A percentile compares a stretch with the other conserved stretches of the same genome.
Conservation (phyloP, 176 grass and related monocot species). For the Aegilops sharonensis region DNA sequence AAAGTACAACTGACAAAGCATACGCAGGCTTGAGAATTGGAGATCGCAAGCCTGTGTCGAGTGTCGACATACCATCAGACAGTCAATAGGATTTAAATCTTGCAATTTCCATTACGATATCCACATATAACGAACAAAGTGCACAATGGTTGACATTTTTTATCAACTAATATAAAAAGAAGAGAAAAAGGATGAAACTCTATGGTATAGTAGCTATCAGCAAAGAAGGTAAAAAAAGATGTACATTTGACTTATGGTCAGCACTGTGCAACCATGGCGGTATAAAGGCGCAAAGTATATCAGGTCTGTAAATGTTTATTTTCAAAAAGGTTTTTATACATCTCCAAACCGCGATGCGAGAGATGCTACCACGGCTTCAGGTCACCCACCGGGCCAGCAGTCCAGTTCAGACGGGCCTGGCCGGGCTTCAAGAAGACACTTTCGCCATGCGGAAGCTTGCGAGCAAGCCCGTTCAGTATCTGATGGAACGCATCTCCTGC, state of each 20-base stretch:
- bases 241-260: conserved; percentile 75
- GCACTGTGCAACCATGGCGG: conserved; percentile 41
- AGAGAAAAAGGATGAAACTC: conserved; percentile 17
- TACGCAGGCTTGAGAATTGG: not conserved
- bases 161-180: conserved; percentile 27
- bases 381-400: conserved; percentile 64
- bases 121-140: conserved; percentile 30
- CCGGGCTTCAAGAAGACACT: conserved; percentile 68
- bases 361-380: conserved; percentile 78
- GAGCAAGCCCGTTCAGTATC: conserved; percentile 77
- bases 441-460: conserved; percentile 75
- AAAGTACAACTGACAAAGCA: not conserved
- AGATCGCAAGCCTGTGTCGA: not conserved
- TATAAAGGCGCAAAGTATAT: conserved; percentile 33
- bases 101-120: conserved; percentile 37
- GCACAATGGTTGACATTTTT: conserved; percentile 25
- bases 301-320: conserved; percentile 11
- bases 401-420: conserved; percentile 82
- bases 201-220: conserved; percentile 40
- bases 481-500: conserved; percentile 92
- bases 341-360: not conserved
- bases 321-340: conserved; percentile 22
- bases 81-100: not conserved
- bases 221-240: conserved; percentile 47
- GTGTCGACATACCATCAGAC: not conserved